Evolutionary conservation across 345 rosid genomes (phyloP), one percentile per base, ranked within the genome.

Genomic region (Salix exigua): DNA sequence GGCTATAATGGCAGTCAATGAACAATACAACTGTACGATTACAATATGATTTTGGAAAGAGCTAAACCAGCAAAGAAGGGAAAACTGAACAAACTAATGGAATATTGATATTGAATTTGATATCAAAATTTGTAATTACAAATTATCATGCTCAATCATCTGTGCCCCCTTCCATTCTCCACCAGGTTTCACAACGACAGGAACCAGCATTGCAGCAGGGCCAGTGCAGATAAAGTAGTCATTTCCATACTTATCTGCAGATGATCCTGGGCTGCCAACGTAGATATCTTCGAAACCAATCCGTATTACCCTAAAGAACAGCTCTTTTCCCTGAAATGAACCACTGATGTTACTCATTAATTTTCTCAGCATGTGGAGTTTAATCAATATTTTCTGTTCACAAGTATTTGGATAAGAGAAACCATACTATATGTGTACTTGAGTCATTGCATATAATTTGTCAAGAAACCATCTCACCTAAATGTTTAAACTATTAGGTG

Each of bases 71-170:
- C 33, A 33, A 53, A 18, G 33, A 38, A 4, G 10, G 48, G 33
- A 72, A 44, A 55, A 55, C 25, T 21, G 26, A 55, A 21, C 61
- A n/a, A 21, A 7, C 12, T 7, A n/a, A 21, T 8, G 25, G n/a
- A 55, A 19, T 25, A 37, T 16, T 7, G 10, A 38, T 70, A 16
- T 63, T 31, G 11, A 68, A 48, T 66, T 21, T 21, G 8, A 48
- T 74, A 53, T 30, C 40, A 73, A 64, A 37, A 81, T 21, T 48
- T 75, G 69, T 50, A 77, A 64, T 88, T 87, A 95, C 91, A 95
- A 82, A 79, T 92, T 92, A 78, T 95, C 97, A 71, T 94, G 97
- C 80, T 94, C 97, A 64, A 92, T 92, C 62, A 94, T 91, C 79
- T 86, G 92, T 51, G 97, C 97, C 55, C 99, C 99, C 82, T 84